phyloP scores from a whole-genome alignment of 352 stramenopile species.

The Phytopythium ostracodes region DNA sequence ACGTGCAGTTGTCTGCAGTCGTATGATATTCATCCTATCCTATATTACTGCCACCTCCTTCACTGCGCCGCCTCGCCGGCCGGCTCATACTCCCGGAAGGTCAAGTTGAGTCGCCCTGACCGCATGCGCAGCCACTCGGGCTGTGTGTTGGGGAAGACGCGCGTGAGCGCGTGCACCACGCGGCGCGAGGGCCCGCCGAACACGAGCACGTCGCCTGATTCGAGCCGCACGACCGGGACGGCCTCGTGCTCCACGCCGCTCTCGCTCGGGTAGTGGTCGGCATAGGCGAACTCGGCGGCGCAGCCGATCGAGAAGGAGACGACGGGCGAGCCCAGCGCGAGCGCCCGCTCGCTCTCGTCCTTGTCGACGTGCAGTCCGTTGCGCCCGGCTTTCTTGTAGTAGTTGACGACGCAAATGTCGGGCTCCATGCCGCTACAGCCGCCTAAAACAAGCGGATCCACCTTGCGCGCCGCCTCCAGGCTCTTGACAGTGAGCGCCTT shows the following conservation, averaged over 20 bases:
- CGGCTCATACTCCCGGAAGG: slow-evolving; percentile 64
- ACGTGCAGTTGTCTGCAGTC: too few relatives aligned
- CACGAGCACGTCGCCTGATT: slow-evolving; percentile 67
- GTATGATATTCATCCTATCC: too few relatives aligned
- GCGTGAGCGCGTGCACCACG: slow-evolving; percentile 63
- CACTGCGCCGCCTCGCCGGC: not conserved
- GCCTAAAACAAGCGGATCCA: slow-evolving; percentile 47
- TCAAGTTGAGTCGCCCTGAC: slow-evolving; percentile 60
- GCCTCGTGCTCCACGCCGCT: slow-evolving; percentile 23
- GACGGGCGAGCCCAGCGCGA: slow-evolving; percentile 59
- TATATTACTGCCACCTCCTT: not conserved
- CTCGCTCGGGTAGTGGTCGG: slow-evolving; percentile 48
- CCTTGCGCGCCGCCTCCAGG: slow-evolving; percentile 25
- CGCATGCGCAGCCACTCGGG: slow-evolving; percentile 56
- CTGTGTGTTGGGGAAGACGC: slow-evolving; percentile 52
- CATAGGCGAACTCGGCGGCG: slow-evolving; percentile 64
- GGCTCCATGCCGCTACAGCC: slow-evolving; percentile 36
- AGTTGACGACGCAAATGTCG: slow-evolving; percentile 73
- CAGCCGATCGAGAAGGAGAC: slow-evolving; percentile 69
- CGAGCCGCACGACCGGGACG: slow-evolving; percentile 58
- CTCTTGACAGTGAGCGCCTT: slow-evolving; percentile 30
- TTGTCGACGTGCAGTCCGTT: slow-evolving; percentile 79
- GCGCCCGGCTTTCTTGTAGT: slow-evolving; percentile 68
- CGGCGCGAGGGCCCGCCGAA: slow-evolving; percentile 56
- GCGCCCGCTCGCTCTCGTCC: slow-evolving; percentile 55